Conservation (phyloP, 2,329 filamentous ascomycete species). For the Ceratocystis ficicola region DNA sequence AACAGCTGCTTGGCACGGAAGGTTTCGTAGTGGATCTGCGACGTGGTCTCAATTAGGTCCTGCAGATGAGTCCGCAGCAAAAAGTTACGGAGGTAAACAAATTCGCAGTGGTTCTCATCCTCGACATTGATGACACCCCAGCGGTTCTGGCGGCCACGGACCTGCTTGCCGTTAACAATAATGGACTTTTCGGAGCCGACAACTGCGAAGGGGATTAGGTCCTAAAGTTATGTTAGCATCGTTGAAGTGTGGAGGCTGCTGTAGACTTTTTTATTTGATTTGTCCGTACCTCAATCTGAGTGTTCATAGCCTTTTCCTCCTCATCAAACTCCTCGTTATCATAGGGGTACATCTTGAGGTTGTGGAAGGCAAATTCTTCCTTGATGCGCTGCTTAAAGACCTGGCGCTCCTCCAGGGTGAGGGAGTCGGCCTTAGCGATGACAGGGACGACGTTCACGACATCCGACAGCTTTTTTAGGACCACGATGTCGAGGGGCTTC, state of each 20-base stretch:
- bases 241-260: background rate
- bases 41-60: constrained; percentile 97
- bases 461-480: constrained; percentile 98
- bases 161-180: constrained; percentile 92
- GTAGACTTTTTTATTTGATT: background rate
- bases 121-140: constrained; percentile 99
- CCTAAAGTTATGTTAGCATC: constrained; percentile 42
- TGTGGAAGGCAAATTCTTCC: constrained; percentile 99
- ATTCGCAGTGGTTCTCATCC: constrained; percentile 99
- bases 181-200: constrained; percentile 97
- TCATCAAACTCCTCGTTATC: constrained; percentile 98
- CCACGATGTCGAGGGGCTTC: constrained; percentile 98
- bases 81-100: constrained; percentile 96
- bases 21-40: constrained; percentile 99
- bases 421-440: constrained; percentile 93
- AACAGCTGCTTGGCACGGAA: constrained; percentile 99
- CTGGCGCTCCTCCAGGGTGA: constrained; percentile 88
- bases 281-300: constrained; percentile 75
- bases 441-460: constrained; percentile 98
- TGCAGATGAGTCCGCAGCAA: constrained; percentile 95
- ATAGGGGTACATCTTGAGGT: constrained; percentile 99
- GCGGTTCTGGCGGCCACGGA: constrained; percentile 93
- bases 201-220: constrained; percentile 91
- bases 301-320: constrained; percentile 87
- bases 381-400: constrained; percentile 99